phyloP scores from a whole-genome alignment of 495 filamentous ascomycete species.

The Rhypophila decipiens region DNA sequence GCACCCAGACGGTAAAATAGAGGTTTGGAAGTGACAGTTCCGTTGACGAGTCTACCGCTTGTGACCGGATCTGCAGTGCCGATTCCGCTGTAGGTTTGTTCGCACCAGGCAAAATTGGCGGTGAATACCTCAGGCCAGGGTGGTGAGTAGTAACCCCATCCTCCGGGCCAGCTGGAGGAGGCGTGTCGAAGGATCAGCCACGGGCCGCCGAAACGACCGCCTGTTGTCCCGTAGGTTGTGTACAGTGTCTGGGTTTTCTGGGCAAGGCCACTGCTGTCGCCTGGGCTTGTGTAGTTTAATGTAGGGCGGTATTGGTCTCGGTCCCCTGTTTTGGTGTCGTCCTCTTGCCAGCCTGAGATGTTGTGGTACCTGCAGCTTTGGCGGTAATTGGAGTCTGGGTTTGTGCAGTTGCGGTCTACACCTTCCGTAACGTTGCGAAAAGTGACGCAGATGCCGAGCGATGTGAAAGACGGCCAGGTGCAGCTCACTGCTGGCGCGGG shows the following conservation, averaged over 20 bases:
- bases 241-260: no score
- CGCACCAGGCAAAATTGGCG: neutral
- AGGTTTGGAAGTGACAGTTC: no score
- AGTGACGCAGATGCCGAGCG: slow-evolving; percentile 1
- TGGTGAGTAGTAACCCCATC: neutral
- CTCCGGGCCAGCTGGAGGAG: neutral
- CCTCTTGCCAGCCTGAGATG: neutral
- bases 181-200: neutral
- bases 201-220: no score
- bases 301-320: no score
- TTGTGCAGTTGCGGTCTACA: neutral
- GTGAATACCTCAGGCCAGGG: neutral
- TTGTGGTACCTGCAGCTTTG: neutral
- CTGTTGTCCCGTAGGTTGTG: neutral
- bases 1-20: no score
- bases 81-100: no score
- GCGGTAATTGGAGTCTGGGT: neutral
- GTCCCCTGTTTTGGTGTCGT: neutral
- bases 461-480: slow-evolving; percentile 3
- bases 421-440: neutral
- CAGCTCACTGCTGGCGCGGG: slow-evolving; percentile 7
- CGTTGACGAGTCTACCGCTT: no score
- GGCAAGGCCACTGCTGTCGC: no score
- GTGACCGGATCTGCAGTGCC: no score
- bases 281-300: no score